phyloP scores from a whole-genome alignment of 805 yeast species.

The Teunomyces tritomae region DNA sequence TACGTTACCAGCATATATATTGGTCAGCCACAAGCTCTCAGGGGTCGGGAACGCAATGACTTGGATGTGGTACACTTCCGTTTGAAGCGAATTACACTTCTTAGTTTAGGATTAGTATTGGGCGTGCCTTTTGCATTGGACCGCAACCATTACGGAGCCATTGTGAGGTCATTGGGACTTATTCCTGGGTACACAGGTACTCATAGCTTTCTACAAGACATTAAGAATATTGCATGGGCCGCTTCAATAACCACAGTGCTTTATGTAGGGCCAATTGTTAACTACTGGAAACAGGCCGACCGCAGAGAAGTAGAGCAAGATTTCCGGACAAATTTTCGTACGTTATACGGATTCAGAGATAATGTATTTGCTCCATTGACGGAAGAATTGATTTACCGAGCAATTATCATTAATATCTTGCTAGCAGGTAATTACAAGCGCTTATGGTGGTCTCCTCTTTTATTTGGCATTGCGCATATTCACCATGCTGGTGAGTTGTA shows the following conservation, averaged over 20 bases:
- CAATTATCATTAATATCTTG: conserved; percentile 34
- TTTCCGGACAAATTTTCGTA: conserved; percentile 16
- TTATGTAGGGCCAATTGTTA: conserved; percentile 19
- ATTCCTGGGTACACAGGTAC: conserved; percentile 30
- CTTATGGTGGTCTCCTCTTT: conserved; percentile 47
- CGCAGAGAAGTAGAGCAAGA: conserved; percentile 12
- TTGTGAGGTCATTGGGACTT: conserved; percentile 26
- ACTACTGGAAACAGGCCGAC: conserved; percentile 9
- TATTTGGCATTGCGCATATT: conserved; percentile 75
- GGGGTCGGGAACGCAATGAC: conserved; percentile 38
- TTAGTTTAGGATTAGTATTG: conserved; percentile 29
- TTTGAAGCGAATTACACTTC: conserved; percentile 30
- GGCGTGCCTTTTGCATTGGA: conserved; percentile 29
- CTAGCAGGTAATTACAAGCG: not conserved
- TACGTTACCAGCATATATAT: conserved; percentile 47
- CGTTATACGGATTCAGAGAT: conserved; percentile 50
- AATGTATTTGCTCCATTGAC: conserved; percentile 70
- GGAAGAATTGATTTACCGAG: conserved; percentile 72
- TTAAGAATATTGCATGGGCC: conserved; percentile 12
- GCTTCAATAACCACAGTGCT: conserved; percentile 11
- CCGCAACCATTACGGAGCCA: conserved; percentile 8
- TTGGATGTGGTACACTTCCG: conserved; percentile 42
- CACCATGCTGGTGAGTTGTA: conserved; percentile 64
- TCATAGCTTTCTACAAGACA: conserved; percentile 9
- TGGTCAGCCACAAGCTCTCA: conserved; percentile 19